These are phyloP conservation scores for Holtermanniella nyarrowii DNA, from an alignment of 768 basidiomycete genomes.

Conservation along the genomic window DNA sequence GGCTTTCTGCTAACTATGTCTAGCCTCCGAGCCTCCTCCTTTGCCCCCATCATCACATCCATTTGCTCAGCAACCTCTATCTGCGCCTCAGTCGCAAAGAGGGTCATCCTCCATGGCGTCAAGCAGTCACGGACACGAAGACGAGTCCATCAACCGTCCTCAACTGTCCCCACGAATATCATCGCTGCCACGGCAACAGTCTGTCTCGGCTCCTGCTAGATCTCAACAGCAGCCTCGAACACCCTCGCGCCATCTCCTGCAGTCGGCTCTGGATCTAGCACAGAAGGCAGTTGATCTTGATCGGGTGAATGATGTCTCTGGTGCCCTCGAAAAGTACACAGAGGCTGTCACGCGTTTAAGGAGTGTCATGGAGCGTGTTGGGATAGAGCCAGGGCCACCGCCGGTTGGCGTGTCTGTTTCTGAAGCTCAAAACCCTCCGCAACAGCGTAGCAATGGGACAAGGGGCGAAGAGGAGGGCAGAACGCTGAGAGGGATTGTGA, in stretches of 20 bases:
- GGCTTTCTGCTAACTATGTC: slow-evolving; percentile 2
- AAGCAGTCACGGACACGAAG: not conserved
- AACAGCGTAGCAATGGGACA: slow-evolving; percentile 3
- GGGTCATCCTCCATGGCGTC: not conserved
- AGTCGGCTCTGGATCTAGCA: slow-evolving; percentile 37
- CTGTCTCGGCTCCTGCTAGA: not conserved
- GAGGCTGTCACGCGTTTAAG: slow-evolving; percentile 34
- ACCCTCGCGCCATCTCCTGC: slow-evolving; percentile 33
- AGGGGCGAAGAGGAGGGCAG: slow-evolving; percentile 36
- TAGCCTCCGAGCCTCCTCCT: slow-evolving; percentile 5
- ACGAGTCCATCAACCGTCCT: not conserved
- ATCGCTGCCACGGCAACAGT: not conserved
- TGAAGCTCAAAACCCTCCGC: slow-evolving; percentile 9
- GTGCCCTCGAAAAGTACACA: slow-evolving; percentile 31
- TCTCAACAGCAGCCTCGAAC: slow-evolving; percentile 12
- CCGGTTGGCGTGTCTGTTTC: not conserved
- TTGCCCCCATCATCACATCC: slow-evolving; percentile 3
- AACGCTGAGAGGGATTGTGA: slow-evolving; percentile 38
- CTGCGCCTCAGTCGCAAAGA: not conserved
- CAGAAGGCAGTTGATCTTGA: slow-evolving; percentile 38
- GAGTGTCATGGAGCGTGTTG: slow-evolving; percentile 37
- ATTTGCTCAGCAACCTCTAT: not conserved
- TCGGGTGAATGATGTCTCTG: slow-evolving; percentile 34
- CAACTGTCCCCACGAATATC: not conserved
- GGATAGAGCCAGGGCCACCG: slow-evolving; percentile 21